Percentiles rank a stretch among this genome's conserved stretches.
These are phyloP conservation scores for Paramyrothecium roridum DNA, from an alignment of 2,329 filamentous ascomycete genomes.

Conservation along the genomic window DNA sequence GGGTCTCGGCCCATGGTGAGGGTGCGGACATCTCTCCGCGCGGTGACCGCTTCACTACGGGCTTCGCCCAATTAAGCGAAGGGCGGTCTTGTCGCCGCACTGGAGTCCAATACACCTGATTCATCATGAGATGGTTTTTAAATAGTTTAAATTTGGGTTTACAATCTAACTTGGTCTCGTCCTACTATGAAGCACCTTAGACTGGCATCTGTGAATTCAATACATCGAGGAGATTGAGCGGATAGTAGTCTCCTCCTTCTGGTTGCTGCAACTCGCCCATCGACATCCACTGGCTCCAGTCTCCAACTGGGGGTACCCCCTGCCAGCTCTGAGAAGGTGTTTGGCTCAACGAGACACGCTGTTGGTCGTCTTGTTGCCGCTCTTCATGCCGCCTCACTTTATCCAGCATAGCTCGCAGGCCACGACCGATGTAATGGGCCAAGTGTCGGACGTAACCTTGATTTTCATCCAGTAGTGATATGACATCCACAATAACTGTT, in stretches of 20 bases:
- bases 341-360: too few species aligned
- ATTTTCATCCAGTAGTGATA: conserved; percentile 18
- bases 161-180: too few species aligned
- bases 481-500: conserved; percentile 17
- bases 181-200: not conserved
- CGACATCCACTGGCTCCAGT: conserved; percentile 22
- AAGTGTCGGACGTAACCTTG: conserved; percentile 22
- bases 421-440: conserved; percentile 22
- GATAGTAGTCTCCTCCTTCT: conserved; percentile 11
- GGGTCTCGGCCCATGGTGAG: too few species aligned
- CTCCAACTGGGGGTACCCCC: conserved; percentile 3
- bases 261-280: conserved; percentile 14
- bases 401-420: conserved; percentile 23
- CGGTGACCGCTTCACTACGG: too few species aligned
- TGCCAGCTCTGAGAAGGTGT: too few species aligned
- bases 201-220: conserved; percentile 23
- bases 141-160: too few species aligned
- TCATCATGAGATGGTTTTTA: too few species aligned
- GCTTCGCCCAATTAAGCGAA: too few species aligned
- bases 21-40: too few species aligned
- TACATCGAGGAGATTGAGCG: conserved; percentile 18
- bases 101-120: too few species aligned
- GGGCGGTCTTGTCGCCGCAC: too few species aligned
- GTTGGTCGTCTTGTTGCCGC: too few species aligned
- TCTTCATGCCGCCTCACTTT: conserved; percentile 19